Conservation (phyloP, 179 eudicot genomes). For the Vitellaria paradoxa region DNA sequence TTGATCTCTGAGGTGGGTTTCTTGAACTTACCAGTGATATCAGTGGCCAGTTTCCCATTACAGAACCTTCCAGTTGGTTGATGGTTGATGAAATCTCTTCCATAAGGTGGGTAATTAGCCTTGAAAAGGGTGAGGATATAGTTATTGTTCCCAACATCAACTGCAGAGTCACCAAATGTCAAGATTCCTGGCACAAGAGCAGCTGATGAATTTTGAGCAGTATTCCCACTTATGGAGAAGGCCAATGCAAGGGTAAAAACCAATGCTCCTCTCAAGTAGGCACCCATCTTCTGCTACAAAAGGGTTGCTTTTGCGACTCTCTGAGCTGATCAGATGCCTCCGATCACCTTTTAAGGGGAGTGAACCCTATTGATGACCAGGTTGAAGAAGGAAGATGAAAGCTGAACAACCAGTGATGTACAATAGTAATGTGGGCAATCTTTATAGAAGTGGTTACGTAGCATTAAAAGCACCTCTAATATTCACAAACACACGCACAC, state of each 20-base stretch:
- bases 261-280: background rate
- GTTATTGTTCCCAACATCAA: slow-evolving; percentile 68
- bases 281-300: slow-evolving; percentile 14
- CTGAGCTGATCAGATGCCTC: background rate
- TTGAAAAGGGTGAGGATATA: slow-evolving; percentile 49
- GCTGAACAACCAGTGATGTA: slow-evolving; percentile 11
- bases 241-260: slow-evolving; percentile 20
- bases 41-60: slow-evolving; percentile 72
- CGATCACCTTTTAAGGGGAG: background rate
- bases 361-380: background rate
- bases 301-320: background rate
- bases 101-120: slow-evolving; percentile 69
- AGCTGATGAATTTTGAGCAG: slow-evolving; percentile 36
- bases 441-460: slow-evolving; percentile 15
- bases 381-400: slow-evolving; percentile 8
- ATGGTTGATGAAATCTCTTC: slow-evolving; percentile 47
- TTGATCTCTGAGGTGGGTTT: too few relatives aligned
- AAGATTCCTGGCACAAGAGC: slow-evolving; percentile 58
- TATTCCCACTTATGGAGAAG: slow-evolving; percentile 14
- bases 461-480: slow-evolving; percentile 22
- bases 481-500: background rate
- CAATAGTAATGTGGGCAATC: background rate
- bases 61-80: slow-evolving; percentile 71
- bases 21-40: slow-evolving; percentile 45
- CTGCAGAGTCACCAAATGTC: slow-evolving; percentile 61